Evolutionary conservation across 2,329 filamentous ascomycete species (phyloP).

Genomic region (Chalara sp.): DNA sequence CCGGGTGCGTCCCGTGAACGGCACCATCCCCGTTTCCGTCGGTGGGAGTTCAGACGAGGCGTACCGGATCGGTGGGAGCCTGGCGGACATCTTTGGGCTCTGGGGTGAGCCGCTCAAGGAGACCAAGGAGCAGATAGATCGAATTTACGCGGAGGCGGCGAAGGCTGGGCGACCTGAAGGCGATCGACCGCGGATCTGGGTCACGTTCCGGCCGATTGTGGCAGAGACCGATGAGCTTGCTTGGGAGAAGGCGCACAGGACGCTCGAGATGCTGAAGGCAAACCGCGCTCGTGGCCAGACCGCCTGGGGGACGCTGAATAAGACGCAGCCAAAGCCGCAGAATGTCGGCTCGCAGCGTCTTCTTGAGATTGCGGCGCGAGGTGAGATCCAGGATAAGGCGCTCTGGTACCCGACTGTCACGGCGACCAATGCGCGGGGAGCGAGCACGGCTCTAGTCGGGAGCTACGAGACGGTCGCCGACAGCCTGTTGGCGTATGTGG

Average conservation of each 20-base stretch:
- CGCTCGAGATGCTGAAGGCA: conserved; percentile 42
- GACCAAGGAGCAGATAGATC: conserved; percentile 55
- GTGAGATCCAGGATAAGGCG: conserved; percentile 53
- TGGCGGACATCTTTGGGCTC: conserved; percentile 56
- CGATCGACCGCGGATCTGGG: conserved; percentile 54
- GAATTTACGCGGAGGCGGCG: conserved; percentile 51
- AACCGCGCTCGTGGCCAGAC: conserved; percentile 27
- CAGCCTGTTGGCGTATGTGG: conserved; percentile 49
- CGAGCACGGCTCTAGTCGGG: conserved; percentile 52
- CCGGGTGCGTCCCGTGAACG: conserved; percentile 44
- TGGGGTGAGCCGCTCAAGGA: conserved; percentile 60
- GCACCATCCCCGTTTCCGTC: conserved; percentile 49
- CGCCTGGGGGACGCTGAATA: too few relatives aligned
- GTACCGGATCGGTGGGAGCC: conserved; percentile 50
- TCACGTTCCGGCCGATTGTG: conserved; percentile 54
- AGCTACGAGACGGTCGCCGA: conserved; percentile 45
- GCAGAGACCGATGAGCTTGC: conserved; percentile 57
- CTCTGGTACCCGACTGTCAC: conserved; percentile 59
- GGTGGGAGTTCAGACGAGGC: conserved; percentile 53
- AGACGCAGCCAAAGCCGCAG: conserved; percentile 32
- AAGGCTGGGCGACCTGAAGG: conserved; percentile 41
- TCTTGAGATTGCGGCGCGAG: conserved; percentile 47
- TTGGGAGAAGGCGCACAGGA: conserved; percentile 53
- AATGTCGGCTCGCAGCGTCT: conserved; percentile 53
- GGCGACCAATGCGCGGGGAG: conserved; percentile 51